A percentile compares a stretch with the other conserved stretches of the same genome.
phyloP scores from a whole-genome alignment of 2,329 filamentous ascomycete species.

The Penicillium griseofulvum region DNA sequence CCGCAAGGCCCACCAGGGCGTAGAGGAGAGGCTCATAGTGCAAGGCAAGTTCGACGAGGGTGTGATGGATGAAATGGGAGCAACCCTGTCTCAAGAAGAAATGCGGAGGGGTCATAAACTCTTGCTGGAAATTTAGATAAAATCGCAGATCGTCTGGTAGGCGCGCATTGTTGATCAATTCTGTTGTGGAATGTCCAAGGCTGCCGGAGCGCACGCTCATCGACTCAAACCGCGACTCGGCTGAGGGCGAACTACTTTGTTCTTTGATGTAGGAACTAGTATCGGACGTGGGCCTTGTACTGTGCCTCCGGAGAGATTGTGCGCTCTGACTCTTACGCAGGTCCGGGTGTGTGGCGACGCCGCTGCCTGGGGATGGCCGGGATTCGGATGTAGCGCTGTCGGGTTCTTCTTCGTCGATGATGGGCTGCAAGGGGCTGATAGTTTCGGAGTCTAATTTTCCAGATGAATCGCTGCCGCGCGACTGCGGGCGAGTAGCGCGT shows the following conservation, averaged over 20 bases:
- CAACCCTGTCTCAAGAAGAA: constrained; percentile 74
- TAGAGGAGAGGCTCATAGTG: constrained; percentile 79
- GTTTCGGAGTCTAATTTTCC: constrained; percentile 47
- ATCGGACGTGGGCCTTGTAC: constrained; percentile 28
- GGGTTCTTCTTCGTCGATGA: constrained; percentile 46
- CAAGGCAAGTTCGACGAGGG: constrained; percentile 69
- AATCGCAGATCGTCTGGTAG: constrained; percentile 67
- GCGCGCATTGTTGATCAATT: constrained; percentile 28
- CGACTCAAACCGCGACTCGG: constrained; percentile 46
- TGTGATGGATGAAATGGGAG: constrained; percentile 69
- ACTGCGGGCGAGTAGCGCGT: constrained; percentile 38
- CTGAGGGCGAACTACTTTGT: constrained; percentile 53
- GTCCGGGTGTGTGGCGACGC: constrained; percentile 19
- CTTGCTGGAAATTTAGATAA: constrained; percentile 74
- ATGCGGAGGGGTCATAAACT: constrained; percentile 76
- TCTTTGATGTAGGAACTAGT: constrained; percentile 43
- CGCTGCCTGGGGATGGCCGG: constrained; percentile 23
- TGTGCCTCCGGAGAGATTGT: constrained; percentile 32
- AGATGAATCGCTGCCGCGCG: constrained; percentile 51
- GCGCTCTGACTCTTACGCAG: constrained; percentile 29
- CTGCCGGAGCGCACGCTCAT: constrained; percentile 35
- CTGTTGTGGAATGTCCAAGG: constrained; percentile 26
- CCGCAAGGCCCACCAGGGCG: constrained; percentile 81
- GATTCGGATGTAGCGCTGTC: constrained; percentile 24
- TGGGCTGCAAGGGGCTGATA: constrained; percentile 39